Base-by-base conservation (phyloP, 768 basidiomycete genomes). In the Naganishia antarctica region DNA sequence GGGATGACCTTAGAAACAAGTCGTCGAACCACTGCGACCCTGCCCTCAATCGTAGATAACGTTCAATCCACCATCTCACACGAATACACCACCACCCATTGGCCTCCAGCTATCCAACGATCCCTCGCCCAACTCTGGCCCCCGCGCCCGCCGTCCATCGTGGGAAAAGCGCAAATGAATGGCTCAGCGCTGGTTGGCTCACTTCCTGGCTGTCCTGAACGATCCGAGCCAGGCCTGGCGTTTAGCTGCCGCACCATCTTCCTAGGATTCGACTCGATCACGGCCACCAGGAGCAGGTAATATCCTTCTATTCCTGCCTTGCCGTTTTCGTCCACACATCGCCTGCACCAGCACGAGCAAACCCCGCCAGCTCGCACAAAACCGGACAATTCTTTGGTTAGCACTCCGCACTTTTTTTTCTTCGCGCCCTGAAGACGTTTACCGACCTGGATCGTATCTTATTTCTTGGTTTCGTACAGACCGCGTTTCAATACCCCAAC, bases 191-290 rank as follows among this genome's bases (percentile, higher is more conserved):
- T 28, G 44, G 15, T 9, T 46, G 58, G 41, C 44, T 29, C 34
- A 5, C 16, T 25, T 6, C 18, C 21, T n/a, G n/a, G n/a, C 26
- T 50, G 31, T 8, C 15, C 31, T 11, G n/a, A n/a, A 28, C 48
- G 25, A 28, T 32, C 48, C 58, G 58, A 43, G 23, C 46, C n/a
- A 15, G 21, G 32, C 8, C 21, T 9, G 34, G 40, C 32, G 40
- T 40, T n/a, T 61, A 28, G 29, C 29, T n/a, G 60, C 43, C 44
- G 45, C 43, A 26, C 26, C 4, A 37, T 61, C 60, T 34, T n/a
- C n/a, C n/a, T n/a, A n/a, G n/a, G n/a, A n/a, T n/a, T n/a, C n/a
- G n/a, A n/a, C n/a, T n/a, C n/a, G n/a, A n/a, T n/a, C n/a, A n/a
- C n/a, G n/a, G n/a, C n/a, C n/a, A n/a, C n/a, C n/a, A n/a, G n/a